Percentiles rank a stretch among this genome's conserved stretches.
phyloP scores from a whole-genome alignment of 139 green algal genomes.

The Chloropicon primus region DNA sequence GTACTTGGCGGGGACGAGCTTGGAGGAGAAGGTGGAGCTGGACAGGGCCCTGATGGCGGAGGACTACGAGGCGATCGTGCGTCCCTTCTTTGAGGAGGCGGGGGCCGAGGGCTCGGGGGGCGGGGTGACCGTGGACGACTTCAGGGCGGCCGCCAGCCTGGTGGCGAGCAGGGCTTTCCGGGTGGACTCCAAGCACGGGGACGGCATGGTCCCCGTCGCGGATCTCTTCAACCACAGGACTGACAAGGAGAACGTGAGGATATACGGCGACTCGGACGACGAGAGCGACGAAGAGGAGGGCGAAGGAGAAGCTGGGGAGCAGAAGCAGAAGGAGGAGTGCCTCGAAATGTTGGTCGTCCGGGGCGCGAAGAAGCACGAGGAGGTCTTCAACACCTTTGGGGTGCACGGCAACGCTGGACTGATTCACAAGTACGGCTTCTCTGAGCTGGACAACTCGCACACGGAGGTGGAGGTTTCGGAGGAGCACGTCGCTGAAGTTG shows the following conservation, averaged over 20 bases:
- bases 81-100: neutral
- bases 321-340: neutral
- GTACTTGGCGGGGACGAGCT: neutral
- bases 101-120: no score
- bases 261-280: no score
- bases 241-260: neutral
- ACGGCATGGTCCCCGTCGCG: neutral
- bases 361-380: no score
- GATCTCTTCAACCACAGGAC: neutral
- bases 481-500: neutral
- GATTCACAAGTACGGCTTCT: neutral
- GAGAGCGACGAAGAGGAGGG: no score
- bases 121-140: neutral
- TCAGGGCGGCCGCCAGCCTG: neutral
- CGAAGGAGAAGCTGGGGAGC: neutral
- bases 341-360: neutral
- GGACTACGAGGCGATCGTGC: neutral
- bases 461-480: neutral
- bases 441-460: neutral
- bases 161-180: neutral
- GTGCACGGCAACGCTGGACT: neutral
- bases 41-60: neutral
- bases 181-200: neutral
- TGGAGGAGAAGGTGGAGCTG: neutral
- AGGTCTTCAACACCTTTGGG: neutral